Percentiles rank a stretch among this genome's conserved stretches.
phyloP scores from a whole-genome alignment of 129 eudicot genomes.

The Lactuca saligna region DNA sequence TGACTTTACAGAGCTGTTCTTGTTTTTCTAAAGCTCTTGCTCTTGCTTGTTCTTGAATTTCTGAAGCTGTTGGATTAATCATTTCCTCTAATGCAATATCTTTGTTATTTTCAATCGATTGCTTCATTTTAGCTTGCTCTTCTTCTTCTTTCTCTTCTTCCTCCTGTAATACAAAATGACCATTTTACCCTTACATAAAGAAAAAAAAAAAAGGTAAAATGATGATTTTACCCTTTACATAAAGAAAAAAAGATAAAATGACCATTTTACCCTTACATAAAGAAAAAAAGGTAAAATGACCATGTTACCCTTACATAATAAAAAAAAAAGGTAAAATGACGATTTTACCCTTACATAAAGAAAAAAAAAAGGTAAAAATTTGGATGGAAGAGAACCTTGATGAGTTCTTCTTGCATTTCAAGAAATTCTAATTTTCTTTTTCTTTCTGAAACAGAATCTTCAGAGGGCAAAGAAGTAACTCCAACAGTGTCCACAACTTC shows the following conservation, averaged over 20 bases:
- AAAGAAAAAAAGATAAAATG: no score
- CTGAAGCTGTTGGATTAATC: slow-evolving; percentile 61
- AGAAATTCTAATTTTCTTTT: slow-evolving; percentile 91
- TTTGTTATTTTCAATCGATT: slow-evolving; percentile 42
- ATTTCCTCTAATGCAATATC: slow-evolving; percentile 91
- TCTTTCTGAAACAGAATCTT: slow-evolving; percentile 93
- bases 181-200: slow-evolving; percentile 2
- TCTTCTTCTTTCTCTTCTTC: slow-evolving; percentile 92
- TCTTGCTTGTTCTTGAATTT: slow-evolving; percentile 63
- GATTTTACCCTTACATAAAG: neutral
- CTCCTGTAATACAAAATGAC: slow-evolving; percentile 40
- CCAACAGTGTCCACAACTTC: slow-evolving; percentile 96
- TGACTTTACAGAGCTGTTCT: slow-evolving; percentile 88
- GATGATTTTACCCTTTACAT: neutral
- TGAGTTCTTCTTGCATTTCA: slow-evolving; percentile 96
- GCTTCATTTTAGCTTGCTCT: slow-evolving; percentile 68
- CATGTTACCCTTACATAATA: no score
- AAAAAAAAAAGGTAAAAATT: slow-evolving; percentile 7
- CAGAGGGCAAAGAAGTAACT: slow-evolving; percentile 81
- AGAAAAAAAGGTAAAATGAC: slow-evolving; percentile 1
- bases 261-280: neutral
- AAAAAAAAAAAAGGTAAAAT: neutral
- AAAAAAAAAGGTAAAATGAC: no score
- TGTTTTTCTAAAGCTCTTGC: slow-evolving; percentile 73
- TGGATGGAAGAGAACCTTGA: slow-evolving; percentile 58